These are phyloP conservation scores for Thalassiosira pacifica DNA, from an alignment of 352 stramenopile species.

Conservation along the genomic window DNA sequence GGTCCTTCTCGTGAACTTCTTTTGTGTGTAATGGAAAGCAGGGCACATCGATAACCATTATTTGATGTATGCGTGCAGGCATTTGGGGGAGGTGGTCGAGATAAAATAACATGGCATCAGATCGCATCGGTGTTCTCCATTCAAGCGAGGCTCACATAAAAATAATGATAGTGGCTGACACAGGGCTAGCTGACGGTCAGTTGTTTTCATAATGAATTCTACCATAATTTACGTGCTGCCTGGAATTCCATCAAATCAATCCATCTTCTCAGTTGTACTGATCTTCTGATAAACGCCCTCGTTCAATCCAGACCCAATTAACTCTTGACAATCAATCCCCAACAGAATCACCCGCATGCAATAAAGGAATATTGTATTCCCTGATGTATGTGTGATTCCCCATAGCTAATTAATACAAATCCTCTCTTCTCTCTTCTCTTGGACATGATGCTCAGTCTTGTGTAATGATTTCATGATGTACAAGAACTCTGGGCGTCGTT, in stretches of 20 bases:
- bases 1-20: too few relatives aligned
- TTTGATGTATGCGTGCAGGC: too few relatives aligned
- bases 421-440: neutral
- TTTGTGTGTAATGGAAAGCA: too few relatives aligned
- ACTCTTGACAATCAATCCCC: neutral
- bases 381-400: neutral
- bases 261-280: too few relatives aligned
- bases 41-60: too few relatives aligned
- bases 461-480: neutral
- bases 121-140: too few relatives aligned
- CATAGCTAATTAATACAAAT: neutral
- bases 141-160: too few relatives aligned
- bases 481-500: neutral
- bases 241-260: neutral
- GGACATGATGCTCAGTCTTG: neutral
- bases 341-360: neutral
- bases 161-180: too few relatives aligned
- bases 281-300: neutral
- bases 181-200: too few relatives aligned
- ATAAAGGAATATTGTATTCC: neutral
- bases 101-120: too few relatives aligned
- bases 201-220: too few relatives aligned
- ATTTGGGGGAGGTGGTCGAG: too few relatives aligned
- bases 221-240: neutral
- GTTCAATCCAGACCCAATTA: neutral